phyloP scores from a whole-genome alignment of 352 stramenopile species.

The Phytopythium ostracodes region DNA sequence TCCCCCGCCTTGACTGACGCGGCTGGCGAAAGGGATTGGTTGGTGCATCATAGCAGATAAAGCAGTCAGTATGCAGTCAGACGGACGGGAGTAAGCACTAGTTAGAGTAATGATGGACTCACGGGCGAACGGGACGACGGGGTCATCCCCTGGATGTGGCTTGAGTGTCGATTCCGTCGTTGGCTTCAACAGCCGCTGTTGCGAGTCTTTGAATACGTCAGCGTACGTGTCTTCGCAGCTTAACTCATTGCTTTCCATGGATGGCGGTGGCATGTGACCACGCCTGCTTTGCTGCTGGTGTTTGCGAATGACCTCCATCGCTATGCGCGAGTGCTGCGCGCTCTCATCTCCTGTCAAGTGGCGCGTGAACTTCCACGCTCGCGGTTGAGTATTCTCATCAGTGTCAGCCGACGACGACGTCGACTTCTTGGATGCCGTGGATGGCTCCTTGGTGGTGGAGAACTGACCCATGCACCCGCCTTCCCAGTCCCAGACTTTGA shows the following conservation, averaged over 20 bases:
- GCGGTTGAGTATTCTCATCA: not conserved
- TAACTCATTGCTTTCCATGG: not conserved
- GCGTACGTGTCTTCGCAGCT: constrained; percentile 7
- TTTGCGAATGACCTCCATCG: constrained; percentile 35
- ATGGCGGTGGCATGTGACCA: constrained; percentile 5
- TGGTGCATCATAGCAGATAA: not conserved
- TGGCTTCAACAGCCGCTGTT: not conserved
- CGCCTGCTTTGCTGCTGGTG: constrained; percentile 26
- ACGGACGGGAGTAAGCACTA: no score
- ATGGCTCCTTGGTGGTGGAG: constrained; percentile 19
- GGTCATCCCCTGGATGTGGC: not conserved
- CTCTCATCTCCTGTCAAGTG: constrained; percentile 29
- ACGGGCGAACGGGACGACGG: no score
- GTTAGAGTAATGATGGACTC: no score
- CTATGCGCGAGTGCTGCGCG: constrained; percentile 27
- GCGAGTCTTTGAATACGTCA: not conserved
- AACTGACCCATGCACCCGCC: constrained; percentile 45
- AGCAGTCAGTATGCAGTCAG: not conserved
- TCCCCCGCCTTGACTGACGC: constrained; percentile 35
- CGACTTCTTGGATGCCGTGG: constrained; percentile 8
- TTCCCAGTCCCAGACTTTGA: constrained; percentile 48
- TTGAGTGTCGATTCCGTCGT: not conserved
- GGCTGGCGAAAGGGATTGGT: constrained; percentile 34
- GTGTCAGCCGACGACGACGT: not conserved
- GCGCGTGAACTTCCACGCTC: constrained; percentile 52